phyloP scores from a whole-genome alignment of 1,284 basidiomycete genomes.

The Rhodotorula mucilaginosa region DNA sequence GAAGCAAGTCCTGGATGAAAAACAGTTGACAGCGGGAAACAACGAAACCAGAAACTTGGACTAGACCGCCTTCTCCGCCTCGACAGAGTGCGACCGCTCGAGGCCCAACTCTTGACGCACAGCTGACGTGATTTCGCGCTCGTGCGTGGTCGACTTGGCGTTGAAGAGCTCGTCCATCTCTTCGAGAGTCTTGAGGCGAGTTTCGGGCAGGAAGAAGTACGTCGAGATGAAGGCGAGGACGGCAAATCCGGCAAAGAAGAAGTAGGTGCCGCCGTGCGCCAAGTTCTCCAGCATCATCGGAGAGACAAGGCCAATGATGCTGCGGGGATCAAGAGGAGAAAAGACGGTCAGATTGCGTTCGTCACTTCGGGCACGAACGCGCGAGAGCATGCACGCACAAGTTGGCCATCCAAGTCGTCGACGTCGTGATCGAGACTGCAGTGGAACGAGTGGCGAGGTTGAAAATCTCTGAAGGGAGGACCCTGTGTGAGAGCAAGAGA shows the following conservation, averaged over 20 bases:
- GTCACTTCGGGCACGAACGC: not conserved
- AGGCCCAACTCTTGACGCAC: not conserved
- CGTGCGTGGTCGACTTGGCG: not conserved
- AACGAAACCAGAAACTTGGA: not conserved
- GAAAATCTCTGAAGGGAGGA: constrained; percentile 40
- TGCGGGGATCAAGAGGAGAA: not conserved
- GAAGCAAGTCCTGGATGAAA: not conserved
- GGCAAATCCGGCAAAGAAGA: constrained; percentile 9
- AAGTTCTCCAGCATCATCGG: constrained; percentile 7
- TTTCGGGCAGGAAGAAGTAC: constrained; percentile 29
- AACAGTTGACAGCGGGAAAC: not conserved
- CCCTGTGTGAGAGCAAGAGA: too few relatives aligned
- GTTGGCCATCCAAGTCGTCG: constrained; percentile 39
- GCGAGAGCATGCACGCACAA: constrained; percentile 8
- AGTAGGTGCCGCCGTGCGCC: constrained; percentile 2
- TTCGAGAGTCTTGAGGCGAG: constrained; percentile 23
- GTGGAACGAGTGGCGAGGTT: constrained; percentile 33
- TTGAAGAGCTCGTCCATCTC: constrained; percentile 29
- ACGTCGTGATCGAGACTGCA: constrained; percentile 32
- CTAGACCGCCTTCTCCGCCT: not conserved
- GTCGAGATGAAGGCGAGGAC: constrained; percentile 13
- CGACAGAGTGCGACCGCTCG: not conserved
- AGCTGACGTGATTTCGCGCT: not conserved
- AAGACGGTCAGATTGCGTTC: not conserved
- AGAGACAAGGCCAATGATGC: not conserved